These are phyloP conservation scores for Starmerella sirachaensis DNA, from an alignment of 805 yeast genomes.

Conservation along the genomic window DNA sequence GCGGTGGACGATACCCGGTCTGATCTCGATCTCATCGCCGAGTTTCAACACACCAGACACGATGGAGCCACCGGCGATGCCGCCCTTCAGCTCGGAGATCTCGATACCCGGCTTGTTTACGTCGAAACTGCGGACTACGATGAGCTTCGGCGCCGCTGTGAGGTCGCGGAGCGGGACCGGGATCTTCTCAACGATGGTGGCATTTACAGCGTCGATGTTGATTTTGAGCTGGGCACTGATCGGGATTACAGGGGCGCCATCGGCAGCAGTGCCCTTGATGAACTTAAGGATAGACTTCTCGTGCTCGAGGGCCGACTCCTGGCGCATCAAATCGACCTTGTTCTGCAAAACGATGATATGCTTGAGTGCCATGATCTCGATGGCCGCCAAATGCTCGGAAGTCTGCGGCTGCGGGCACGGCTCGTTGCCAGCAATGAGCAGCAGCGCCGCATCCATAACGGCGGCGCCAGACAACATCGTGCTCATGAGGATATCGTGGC, in stretches of 20 bases:
- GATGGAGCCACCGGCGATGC: constrained; percentile 99
- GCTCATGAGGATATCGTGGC: constrained; percentile 99
- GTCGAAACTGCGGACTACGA: constrained; percentile 96
- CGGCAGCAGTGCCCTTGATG: constrained; percentile 96
- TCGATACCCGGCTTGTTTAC: constrained; percentile 98
- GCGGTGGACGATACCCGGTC: constrained; percentile 98
- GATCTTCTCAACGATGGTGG: constrained; percentile 84
- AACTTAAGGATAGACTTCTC: constrained; percentile 83
- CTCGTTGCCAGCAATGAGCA: constrained; percentile 95
- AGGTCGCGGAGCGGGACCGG: constrained; percentile 97
- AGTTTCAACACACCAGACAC: constrained; percentile 91
- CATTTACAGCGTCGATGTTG: constrained; percentile 96
- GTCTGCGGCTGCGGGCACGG: constrained; percentile 99
- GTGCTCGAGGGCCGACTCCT: constrained; percentile 91
- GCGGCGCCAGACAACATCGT: constrained; percentile 99
- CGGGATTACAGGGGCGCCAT: constrained; percentile 97
- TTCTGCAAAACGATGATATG: constrained; percentile 94
- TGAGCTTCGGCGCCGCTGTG: constrained; percentile 82
- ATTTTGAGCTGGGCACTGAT: constrained; percentile 97
- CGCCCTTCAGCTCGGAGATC: constrained; percentile 93
- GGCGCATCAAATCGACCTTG: constrained; percentile 97
- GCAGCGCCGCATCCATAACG: constrained; percentile 97
- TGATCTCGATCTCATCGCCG: constrained; percentile 96
- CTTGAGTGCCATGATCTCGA: constrained; percentile 95
- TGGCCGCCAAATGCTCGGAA: constrained; percentile 97